phyloP scores from a whole-genome alignment of 164 flowering plant species.

The Protea cynaroides region DNA sequence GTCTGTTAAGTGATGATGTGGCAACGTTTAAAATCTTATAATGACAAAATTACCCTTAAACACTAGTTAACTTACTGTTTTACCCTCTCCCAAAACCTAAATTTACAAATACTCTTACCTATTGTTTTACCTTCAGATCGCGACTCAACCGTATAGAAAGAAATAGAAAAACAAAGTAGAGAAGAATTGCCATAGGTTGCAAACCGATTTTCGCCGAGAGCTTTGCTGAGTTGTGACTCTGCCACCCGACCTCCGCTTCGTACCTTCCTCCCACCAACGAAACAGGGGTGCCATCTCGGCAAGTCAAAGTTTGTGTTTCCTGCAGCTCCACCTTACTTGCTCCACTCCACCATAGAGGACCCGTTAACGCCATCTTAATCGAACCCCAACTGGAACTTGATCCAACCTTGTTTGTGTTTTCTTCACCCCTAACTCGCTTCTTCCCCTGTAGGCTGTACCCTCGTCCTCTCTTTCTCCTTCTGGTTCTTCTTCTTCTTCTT shows the following conservation, averaged over 20 bases:
- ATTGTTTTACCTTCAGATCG: no score
- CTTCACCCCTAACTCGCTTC: constrained; percentile 7
- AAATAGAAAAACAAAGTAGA: no score
- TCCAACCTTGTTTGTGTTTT: constrained; percentile 1
- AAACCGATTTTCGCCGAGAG: no score
- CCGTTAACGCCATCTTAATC: constrained; percentile 37
- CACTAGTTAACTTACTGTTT: no score
- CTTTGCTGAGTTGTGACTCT: constrained; percentile 42
- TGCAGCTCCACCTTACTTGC: constrained; percentile 37
- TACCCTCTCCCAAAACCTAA: no score
- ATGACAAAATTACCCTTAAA: no score
- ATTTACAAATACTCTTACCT: no score
- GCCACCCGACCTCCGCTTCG: constrained; percentile 23
- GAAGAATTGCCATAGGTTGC: no score
- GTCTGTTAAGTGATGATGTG: no score
- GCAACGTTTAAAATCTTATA: no score
- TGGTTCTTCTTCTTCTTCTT: constrained; percentile 11
- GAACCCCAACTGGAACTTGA: constrained; percentile 21
- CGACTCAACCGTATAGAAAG: no score
- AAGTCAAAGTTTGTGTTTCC: constrained; percentile 7
- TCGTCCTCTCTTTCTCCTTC: no score
- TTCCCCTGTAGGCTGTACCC: constrained; percentile 10
- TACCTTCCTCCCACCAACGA: constrained; percentile 17
- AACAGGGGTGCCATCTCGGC: constrained; percentile 5
- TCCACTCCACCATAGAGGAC: constrained; percentile 54